Evolutionary conservation across 176 grass and related monocot species (phyloP).

Genomic region (Elymus sibiricus): DNA sequence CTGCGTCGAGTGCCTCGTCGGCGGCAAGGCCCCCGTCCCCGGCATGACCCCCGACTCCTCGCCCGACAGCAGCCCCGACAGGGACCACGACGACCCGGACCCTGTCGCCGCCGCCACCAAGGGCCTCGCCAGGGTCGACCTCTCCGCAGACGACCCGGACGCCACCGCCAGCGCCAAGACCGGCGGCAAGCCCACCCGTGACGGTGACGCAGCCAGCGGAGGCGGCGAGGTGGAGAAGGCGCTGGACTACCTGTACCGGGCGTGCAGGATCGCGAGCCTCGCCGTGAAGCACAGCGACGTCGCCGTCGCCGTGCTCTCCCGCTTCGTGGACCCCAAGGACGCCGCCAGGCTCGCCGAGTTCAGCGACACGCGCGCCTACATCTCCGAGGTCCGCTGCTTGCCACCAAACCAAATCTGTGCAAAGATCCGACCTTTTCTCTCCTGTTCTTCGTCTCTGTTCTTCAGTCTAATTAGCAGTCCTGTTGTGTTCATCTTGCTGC

Average conservation of each 20-base stretch:
- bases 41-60: not conserved
- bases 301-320: not conserved
- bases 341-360: not conserved
- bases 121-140: not conserved
- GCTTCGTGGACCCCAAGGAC: not conserved
- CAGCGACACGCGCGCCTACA: not conserved
- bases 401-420: too few relatives aligned
- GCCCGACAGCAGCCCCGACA: not conserved
- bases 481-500: too few relatives aligned
- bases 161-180: not conserved
- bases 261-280: not conserved
- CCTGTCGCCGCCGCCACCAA: not conserved
- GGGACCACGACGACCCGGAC: not conserved
- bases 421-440: too few relatives aligned
- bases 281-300: not conserved
- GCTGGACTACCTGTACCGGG: not conserved
- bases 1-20: not conserved
- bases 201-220: too few relatives aligned
- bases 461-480: too few relatives aligned
- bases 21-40: not conserved
- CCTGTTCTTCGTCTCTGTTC: too few relatives aligned
- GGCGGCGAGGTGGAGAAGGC: not conserved
- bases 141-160: not conserved
- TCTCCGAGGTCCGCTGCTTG: not conserved
- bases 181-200: too few relatives aligned